A percentile compares a stretch with the other conserved stretches of the same genome.
Evolutionary conservation across 345 rosid species (phyloP).

Genomic region (Ceriops decandra): DNA sequence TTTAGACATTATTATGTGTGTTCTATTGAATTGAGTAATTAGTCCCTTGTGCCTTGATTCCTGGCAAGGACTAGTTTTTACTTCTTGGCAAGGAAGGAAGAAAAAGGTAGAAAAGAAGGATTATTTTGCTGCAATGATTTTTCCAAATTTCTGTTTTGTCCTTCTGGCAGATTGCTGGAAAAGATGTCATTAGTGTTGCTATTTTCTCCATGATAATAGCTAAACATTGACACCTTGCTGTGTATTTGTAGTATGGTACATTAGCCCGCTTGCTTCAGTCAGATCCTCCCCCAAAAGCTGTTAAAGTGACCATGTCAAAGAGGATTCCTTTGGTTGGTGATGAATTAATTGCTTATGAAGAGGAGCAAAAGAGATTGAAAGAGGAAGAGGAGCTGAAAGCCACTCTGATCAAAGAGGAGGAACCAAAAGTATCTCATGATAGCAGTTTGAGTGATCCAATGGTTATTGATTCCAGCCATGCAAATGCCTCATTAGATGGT

Average conservation of each 20-base stretch:
- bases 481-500: slow-evolving; percentile 60
- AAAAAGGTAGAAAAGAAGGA: background rate
- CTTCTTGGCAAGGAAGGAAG: background rate
- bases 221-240: slow-evolving; percentile 10
- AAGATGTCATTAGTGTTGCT: background rate
- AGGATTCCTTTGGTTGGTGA: slow-evolving; percentile 98
- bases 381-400: slow-evolving; percentile 92
- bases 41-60: background rate
- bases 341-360: slow-evolving; percentile 92
- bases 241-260: slow-evolving; percentile 70
- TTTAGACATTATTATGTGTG: background rate
- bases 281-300: slow-evolving; percentile 97
- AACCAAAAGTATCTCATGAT: slow-evolving; percentile 56
- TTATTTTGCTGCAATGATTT: background rate
- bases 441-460: slow-evolving; percentile 68
- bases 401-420: slow-evolving; percentile 82
- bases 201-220: slow-evolving; percentile 3
- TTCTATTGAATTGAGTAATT: background rate
- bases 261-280: slow-evolving; percentile 98
- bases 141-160: background rate
- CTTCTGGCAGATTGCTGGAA: background rate
- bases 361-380: slow-evolving; percentile 82
- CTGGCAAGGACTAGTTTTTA: too few species aligned
- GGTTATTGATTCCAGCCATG: slow-evolving; percentile 59
- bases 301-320: slow-evolving; percentile 86